phyloP scores from a whole-genome alignment of 805 yeast genomes.

The Metschnikowia sp. region DNA sequence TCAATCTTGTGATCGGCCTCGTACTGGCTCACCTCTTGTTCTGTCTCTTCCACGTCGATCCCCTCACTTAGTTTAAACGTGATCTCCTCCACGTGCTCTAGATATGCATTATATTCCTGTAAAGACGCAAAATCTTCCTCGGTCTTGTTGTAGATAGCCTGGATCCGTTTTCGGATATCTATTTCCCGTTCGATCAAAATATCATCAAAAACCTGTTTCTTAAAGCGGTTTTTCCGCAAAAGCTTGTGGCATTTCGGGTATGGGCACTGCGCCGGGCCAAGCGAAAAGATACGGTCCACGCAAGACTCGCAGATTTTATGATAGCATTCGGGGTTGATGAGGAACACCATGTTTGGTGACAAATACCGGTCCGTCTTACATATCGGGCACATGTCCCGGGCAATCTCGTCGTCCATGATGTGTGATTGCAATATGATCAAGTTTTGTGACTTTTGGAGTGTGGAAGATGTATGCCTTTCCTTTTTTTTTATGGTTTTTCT shows the following conservation, averaged over 20 bases:
- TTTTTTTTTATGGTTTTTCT: no score
- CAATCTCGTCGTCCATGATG: constrained; percentile 41
- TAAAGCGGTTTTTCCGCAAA: constrained; percentile 83
- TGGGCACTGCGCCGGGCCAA: constrained; percentile 97
- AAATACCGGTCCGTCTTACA: constrained; percentile 93
- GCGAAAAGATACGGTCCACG: constrained; percentile 88
- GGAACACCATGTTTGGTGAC: constrained; percentile 87
- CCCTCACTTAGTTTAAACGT: constrained; percentile 73
- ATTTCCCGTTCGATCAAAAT: constrained; percentile 86
- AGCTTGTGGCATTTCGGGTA: constrained; percentile 87
- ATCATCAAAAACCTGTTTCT: constrained; percentile 90
- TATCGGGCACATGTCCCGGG: constrained; percentile 89
- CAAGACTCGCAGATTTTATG: constrained; percentile 97
- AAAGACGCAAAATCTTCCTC: constrained; percentile 64
- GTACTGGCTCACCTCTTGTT: constrained; percentile 60
- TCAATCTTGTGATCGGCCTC: constrained; percentile 71
- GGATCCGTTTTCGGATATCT: constrained; percentile 79
- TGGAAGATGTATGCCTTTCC: no score
- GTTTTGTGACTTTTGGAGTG: no score
- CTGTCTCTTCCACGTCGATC: constrained; percentile 66
- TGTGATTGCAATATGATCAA: no score
- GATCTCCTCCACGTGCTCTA: constrained; percentile 80
- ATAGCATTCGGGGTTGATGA: constrained; percentile 95
- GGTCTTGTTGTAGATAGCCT: constrained; percentile 74
- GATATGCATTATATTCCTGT: constrained; percentile 65